phyloP scores from a whole-genome alignment of 1,284 basidiomycete species.

The Clitocybe nebularis region DNA sequence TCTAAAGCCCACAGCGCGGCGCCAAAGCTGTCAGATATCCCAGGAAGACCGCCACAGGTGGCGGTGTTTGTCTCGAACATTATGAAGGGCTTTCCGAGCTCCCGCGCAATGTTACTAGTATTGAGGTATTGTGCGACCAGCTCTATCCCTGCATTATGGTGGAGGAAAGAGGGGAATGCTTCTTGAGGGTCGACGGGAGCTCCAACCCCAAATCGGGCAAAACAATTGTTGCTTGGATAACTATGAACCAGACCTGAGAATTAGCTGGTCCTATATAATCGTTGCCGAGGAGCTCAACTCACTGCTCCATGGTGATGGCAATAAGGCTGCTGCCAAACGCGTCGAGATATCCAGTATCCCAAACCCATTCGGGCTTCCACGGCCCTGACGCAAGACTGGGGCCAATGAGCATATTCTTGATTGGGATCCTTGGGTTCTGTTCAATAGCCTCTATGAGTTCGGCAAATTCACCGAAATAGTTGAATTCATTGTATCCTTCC shows the following conservation, averaged over 20 bases:
- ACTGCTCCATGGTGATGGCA: slow-evolving; percentile 46
- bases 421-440: slow-evolving; percentile 34
- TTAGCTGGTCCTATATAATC: background rate
- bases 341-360: slow-evolving; percentile 40
- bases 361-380: slow-evolving; percentile 41
- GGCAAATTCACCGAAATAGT: slow-evolving; percentile 34
- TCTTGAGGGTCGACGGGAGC: slow-evolving; percentile 40
- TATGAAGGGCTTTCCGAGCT: slow-evolving; percentile 47
- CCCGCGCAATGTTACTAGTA: slow-evolving; percentile 39
- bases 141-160: slow-evolving; percentile 41
- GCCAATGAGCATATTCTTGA: slow-evolving; percentile 27
- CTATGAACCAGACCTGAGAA: slow-evolving; percentile 15
- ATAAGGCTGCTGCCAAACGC: slow-evolving; percentile 32
- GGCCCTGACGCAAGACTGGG: slow-evolving; percentile 43
- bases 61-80: slow-evolving; percentile 82
- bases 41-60: slow-evolving; percentile 73
- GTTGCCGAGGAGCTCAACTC: slow-evolving; percentile 27
- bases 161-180: slow-evolving; percentile 52
- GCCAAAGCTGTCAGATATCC: slow-evolving; percentile 67
- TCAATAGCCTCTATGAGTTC: slow-evolving; percentile 40
- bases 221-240: slow-evolving; percentile 60
- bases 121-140: slow-evolving; percentile 48
- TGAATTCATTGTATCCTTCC: slow-evolving; percentile 12
- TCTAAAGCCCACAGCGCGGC: slow-evolving; percentile 68
- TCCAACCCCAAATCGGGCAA: slow-evolving; percentile 38